Percentiles rank a stretch among this genome's conserved stretches.
Conservation (phyloP, 225 moss, liverwort and hornwort genomes). For the Physcomitrellopsis africana region DNA sequence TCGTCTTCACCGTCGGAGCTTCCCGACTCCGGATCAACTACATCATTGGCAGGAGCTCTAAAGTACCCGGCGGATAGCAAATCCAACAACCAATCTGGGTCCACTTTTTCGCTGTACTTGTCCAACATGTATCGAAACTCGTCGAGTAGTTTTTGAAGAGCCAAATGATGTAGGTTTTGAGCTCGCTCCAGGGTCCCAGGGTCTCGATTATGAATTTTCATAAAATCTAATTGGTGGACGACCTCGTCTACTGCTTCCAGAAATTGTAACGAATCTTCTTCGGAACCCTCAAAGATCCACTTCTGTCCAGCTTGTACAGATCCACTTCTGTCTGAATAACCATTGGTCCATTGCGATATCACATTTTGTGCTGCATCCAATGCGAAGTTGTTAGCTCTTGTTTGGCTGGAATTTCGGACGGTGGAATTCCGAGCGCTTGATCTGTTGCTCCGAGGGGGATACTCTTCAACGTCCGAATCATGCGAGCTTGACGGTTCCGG, state of each 20-base stretch:
- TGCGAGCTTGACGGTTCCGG: conserved; percentile 31
- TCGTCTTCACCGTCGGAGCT: conserved; percentile 34
- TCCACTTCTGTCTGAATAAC: conserved; percentile 36
- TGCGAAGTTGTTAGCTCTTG: conserved; percentile 24
- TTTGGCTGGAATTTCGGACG: conserved; percentile 1
- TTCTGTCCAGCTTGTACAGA: conserved; percentile 45
- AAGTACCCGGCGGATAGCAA: conserved; percentile 49
- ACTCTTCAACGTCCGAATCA: conserved; percentile 21
- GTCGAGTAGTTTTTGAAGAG: conserved; percentile 63
- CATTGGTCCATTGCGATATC: conserved; percentile 64
- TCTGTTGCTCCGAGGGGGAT: not conserved
- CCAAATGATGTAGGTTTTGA: conserved; percentile 52
- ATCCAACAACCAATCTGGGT: conserved; percentile 72
- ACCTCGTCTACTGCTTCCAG: conserved; percentile 71
- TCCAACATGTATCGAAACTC: conserved; percentile 71
- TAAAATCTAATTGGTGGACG: conserved; percentile 46
- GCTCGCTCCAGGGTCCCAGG: conserved; percentile 39
- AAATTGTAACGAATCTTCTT: conserved; percentile 54
- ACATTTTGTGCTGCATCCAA: conserved; percentile 54
- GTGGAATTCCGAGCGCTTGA: too few species aligned
- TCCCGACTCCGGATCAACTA: conserved; percentile 29
- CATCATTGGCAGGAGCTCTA: conserved; percentile 44
- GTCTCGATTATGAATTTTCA: conserved; percentile 31
- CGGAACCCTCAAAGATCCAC: conserved; percentile 63
- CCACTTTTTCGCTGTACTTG: conserved; percentile 53